Conservation (phyloP, 2,329 filamentous ascomycete species). For the Setomelanomma holmii region DNA sequence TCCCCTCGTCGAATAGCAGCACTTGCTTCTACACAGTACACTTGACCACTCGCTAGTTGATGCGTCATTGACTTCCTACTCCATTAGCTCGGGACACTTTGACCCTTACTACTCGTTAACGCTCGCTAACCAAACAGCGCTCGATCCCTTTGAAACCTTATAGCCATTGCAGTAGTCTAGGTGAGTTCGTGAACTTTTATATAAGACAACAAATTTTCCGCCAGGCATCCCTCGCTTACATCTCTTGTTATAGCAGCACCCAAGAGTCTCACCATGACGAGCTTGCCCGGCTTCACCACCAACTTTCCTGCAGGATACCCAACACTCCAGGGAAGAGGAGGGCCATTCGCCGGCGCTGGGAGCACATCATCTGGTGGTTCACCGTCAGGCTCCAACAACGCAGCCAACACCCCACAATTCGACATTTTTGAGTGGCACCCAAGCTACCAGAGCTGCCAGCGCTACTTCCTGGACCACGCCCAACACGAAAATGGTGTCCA, state of each 20-base stretch:
- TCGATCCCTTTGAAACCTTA: conserved; percentile 7
- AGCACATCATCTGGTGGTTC: conserved; percentile 34
- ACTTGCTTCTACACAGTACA: neutral
- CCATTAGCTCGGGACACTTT: conserved; percentile 21
- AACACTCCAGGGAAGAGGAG: conserved; percentile 34
- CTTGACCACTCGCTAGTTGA: conserved; percentile 4
- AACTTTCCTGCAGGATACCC: conserved; percentile 44
- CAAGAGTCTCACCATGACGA: conserved; percentile 28
- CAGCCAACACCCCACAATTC: conserved; percentile 55
- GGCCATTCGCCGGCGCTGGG: conserved; percentile 32
- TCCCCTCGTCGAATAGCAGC: conserved; percentile 21
- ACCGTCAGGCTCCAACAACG: conserved; percentile 24
- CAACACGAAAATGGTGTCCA: conserved; percentile 85
- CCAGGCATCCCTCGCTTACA: conserved; percentile 30
- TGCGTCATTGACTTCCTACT: conserved; percentile 25
- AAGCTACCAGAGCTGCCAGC: conserved; percentile 86
- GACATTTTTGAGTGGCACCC: conserved; percentile 94
- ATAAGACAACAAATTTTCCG: no score
- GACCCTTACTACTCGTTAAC: conserved; percentile 12
- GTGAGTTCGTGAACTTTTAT: no score
- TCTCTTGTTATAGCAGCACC: conserved; percentile 37
- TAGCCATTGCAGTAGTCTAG: conserved; percentile 19
- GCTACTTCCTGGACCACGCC: conserved; percentile 89
- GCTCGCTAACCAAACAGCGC: conserved; percentile 7
- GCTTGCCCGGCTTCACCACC: conserved; percentile 38